phyloP scores from a whole-genome alignment of 176 grass and related monocot species.

The Leersia perrieri region DNA sequence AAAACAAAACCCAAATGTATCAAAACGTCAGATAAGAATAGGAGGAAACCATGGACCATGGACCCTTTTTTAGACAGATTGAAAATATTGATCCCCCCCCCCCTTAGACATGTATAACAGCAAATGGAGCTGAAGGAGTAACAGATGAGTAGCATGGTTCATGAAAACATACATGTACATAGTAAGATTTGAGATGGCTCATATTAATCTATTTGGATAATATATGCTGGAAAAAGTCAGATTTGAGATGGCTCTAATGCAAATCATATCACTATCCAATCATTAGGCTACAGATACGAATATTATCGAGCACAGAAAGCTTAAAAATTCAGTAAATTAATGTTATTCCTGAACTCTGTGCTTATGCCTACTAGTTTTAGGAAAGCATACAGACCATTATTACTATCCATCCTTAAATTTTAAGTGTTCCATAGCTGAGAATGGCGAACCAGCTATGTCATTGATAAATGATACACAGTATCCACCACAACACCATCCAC shows the following conservation, averaged over 20 bases:
- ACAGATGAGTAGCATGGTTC: background rate
- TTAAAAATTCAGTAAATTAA: background rate
- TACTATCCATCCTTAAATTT: background rate
- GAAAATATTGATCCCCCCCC: background rate
- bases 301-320: background rate
- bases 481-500: background rate
- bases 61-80: background rate
- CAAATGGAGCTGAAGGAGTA: background rate
- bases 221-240: background rate
- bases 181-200: no score
- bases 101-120: background rate
- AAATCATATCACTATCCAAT: background rate
- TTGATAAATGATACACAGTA: background rate
- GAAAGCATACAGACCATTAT: background rate
- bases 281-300: background rate
- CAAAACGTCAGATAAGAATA: background rate
- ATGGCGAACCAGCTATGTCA: background rate
- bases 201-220: background rate
- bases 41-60: background rate
- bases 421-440: background rate
- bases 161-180: background rate
- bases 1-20: background rate
- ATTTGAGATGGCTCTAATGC: background rate
- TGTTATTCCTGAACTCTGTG: background rate
- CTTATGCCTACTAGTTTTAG: background rate